Percentiles rank a stretch among this genome's conserved stretches.
Conservation (phyloP, 345 rosid genomes). For the Iberis pinnata region DNA sequence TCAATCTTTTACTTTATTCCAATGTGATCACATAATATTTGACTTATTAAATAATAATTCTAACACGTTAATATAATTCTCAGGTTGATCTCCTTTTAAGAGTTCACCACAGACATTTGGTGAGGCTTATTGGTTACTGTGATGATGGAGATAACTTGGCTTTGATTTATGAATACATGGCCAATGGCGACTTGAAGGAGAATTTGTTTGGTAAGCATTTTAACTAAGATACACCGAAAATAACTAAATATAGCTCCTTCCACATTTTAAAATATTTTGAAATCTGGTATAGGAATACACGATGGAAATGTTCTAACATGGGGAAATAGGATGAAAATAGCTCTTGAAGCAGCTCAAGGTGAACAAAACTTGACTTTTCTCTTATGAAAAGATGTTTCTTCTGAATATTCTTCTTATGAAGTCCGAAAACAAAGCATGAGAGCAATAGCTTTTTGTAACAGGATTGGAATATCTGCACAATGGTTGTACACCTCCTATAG, state of each 20-base stretch:
- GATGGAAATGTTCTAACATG: conserved; percentile 29
- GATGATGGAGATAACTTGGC: conserved; percentile 38
- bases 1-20: background rate
- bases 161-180: conserved; percentile 47
- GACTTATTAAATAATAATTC: background rate
- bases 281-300: conserved; percentile 15
- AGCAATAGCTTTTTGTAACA: background rate
- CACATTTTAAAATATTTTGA: background rate
- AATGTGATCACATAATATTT: no score
- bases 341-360: conserved; percentile 54
- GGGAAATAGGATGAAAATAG: conserved; percentile 42
- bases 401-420: background rate
- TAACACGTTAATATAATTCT: background rate
- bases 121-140: conserved; percentile 42
- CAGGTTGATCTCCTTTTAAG: conserved; percentile 42
- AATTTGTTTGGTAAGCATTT: conserved; percentile 33
- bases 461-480: conserved; percentile 41
- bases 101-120: conserved; percentile 47
- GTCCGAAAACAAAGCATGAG: background rate
- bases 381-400: background rate
- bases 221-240: background rate
- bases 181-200: conserved; percentile 35
- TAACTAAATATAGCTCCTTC: background rate
- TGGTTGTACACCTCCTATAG: conserved; percentile 54
- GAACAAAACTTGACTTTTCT: background rate